A percentile compares a stretch with the other conserved stretches of the same genome.
Evolutionary conservation across 192 early-diverging fungal genomes (phyloP).

Genomic region (Backusella tuberculispora): DNA sequence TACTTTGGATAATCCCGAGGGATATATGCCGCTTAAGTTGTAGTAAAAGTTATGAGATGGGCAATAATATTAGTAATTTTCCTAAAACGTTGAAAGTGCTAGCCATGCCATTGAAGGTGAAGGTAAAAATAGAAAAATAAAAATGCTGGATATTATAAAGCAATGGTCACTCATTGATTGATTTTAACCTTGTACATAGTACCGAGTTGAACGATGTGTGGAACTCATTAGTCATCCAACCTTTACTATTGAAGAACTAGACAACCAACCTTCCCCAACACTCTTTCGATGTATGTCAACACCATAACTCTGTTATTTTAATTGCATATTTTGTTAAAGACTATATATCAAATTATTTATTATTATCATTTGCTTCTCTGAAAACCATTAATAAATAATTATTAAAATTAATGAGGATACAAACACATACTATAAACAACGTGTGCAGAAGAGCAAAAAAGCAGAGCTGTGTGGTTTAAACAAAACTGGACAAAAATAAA

Average conservation of each 20-base stretch:
- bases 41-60: background rate
- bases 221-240: constrained; percentile 3
- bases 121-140: background rate
- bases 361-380: no score
- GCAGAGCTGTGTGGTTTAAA: no score
- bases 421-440: no score
- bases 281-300: background rate
- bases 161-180: background rate
- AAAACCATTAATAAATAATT: no score
- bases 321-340: no score
- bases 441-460: no score
- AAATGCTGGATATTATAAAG: no score
- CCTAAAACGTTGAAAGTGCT: background rate
- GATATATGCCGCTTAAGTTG: constrained; percentile 10
- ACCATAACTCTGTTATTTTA: no score
- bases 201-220: background rate
- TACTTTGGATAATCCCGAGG: background rate
- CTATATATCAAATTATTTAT: no score
- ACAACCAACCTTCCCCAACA: background rate
- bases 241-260: background rate
- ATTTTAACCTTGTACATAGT: background rate
- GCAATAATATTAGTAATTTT: constrained; percentile 1
- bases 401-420: no score
- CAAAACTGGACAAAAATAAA: no score
- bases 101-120: background rate